Evolutionary conservation across 805 yeast species (phyloP).

Genomic region (Lipomyces spencermartinsiae): DNA sequence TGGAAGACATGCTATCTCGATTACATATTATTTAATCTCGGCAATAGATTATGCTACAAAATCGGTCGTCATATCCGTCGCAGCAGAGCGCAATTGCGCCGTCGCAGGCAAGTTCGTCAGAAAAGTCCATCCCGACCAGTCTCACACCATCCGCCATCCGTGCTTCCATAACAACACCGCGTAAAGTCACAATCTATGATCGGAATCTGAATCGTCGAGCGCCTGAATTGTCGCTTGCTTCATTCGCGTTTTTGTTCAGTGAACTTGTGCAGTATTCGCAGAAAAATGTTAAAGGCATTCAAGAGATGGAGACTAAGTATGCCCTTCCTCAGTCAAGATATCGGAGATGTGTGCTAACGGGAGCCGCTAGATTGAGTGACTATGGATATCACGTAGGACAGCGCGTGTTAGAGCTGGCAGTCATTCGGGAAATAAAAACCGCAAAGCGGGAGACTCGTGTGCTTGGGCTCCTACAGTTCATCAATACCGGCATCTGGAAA

Average conservation of each 20-base stretch:
- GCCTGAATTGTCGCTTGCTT: conserved; percentile 69
- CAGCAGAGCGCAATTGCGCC: neutral
- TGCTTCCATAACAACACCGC: neutral
- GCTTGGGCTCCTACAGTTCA: conserved; percentile 72
- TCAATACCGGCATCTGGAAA: conserved; percentile 76
- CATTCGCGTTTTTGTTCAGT: conserved; percentile 71
- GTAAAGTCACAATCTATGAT: conserved; percentile 60
- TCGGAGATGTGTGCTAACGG: neutral
- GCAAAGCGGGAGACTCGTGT: conserved; percentile 71
- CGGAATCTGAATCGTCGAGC: conserved; percentile 68
- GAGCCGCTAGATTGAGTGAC: conserved; percentile 57
- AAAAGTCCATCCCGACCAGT: conserved; percentile 2
- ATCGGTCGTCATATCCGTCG: neutral
- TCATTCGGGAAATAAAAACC: conserved; percentile 68
- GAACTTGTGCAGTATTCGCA: conserved; percentile 74
- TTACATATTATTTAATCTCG: neutral
- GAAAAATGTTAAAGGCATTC: conserved; percentile 66
- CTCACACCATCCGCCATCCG: conserved; percentile 8
- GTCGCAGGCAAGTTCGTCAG: neutral
- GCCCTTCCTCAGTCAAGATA: neutral
- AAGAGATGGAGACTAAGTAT: conserved; percentile 60
- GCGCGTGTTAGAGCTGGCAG: conserved; percentile 69
- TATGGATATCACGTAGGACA: conserved; percentile 81
- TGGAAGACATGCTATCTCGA: neutral
- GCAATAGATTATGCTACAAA: neutral